Conservation (phyloP, 1,139 yeast genomes). For the Saccharomyces hybrid region DNA sequence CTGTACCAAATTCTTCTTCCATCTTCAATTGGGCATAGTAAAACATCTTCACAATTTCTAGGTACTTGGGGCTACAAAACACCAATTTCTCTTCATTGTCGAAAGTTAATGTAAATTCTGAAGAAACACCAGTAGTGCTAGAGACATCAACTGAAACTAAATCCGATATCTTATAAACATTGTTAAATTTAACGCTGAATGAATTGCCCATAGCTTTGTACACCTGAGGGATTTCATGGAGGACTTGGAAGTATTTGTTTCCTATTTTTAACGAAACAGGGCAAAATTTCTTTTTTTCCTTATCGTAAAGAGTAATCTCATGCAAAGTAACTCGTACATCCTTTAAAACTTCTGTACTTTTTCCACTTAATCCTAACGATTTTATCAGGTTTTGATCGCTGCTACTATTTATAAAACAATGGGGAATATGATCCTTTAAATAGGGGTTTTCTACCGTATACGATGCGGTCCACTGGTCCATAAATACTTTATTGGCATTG, state of each 20-base stretch:
- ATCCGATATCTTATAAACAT: constrained; percentile 46
- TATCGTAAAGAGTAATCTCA: constrained; percentile 38
- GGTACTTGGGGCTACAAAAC: constrained; percentile 49
- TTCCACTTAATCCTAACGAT: constrained; percentile 42
- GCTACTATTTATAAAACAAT: constrained; percentile 35
- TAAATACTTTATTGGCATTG: constrained; percentile 47
- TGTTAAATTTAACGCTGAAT: constrained; percentile 35
- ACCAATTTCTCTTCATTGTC: constrained; percentile 39
- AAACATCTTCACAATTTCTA: too few species aligned
- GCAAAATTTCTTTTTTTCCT: constrained; percentile 33
- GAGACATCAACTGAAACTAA: constrained; percentile 48
- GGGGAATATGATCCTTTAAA: constrained; percentile 16
- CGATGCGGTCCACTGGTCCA: constrained; percentile 30
- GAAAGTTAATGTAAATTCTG: constrained; percentile 51
- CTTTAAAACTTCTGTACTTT: constrained; percentile 32
- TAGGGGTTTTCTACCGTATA: constrained; percentile 17
- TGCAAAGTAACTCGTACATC: constrained; percentile 49
- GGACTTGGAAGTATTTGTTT: constrained; percentile 54
- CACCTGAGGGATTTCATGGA: constrained; percentile 35
- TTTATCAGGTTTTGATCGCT: constrained; percentile 43
- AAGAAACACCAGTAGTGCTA: constrained; percentile 40
- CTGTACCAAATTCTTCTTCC: too few species aligned
- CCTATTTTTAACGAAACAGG: constrained; percentile 65
- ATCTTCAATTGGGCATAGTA: too few species aligned
- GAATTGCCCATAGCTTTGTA: constrained; percentile 25